A percentile compares a stretch with the other conserved stretches of the same genome.
phyloP scores from a whole-genome alignment of 202 grass and related monocot genomes.

The Setaria italica region DNA sequence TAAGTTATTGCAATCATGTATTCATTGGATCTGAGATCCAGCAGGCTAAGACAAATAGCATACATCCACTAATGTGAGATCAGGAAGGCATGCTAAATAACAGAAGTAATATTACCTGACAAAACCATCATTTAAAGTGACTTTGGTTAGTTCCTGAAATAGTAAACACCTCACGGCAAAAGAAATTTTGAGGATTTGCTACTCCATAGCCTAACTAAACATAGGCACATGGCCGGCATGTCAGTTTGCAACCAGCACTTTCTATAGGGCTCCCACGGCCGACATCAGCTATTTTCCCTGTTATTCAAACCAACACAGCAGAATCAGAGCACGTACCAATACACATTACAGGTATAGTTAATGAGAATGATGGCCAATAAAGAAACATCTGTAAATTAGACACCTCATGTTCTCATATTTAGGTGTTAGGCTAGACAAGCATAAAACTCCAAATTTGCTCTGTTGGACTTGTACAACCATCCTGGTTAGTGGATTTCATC shows the following conservation, averaged over 20 bases:
- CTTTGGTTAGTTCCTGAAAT: background rate
- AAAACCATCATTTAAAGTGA: background rate
- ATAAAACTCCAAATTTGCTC: background rate
- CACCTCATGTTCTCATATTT: background rate
- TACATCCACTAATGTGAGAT: background rate
- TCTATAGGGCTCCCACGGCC: background rate
- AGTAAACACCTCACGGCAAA: background rate
- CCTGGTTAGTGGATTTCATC: background rate
- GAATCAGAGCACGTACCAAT: background rate
- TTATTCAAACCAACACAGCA: background rate
- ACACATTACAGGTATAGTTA: background rate
- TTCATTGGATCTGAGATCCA: background rate
- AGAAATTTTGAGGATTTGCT: background rate
- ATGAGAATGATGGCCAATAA: background rate
- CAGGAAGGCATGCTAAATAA: constrained; percentile 4
- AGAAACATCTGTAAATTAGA: background rate
- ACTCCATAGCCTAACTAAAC: background rate
- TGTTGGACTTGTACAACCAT: background rate
- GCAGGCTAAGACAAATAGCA: background rate
- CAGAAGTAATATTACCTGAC: background rate
- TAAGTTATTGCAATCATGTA: background rate
- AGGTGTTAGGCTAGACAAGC: background rate
- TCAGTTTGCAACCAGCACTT: background rate
- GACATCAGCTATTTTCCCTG: background rate
- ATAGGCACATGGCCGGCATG: background rate